These are phyloP conservation scores for Aspergillus quadricinctus DNA, from an alignment of 2,329 filamentous ascomycete genomes.

Conservation along the genomic window DNA sequence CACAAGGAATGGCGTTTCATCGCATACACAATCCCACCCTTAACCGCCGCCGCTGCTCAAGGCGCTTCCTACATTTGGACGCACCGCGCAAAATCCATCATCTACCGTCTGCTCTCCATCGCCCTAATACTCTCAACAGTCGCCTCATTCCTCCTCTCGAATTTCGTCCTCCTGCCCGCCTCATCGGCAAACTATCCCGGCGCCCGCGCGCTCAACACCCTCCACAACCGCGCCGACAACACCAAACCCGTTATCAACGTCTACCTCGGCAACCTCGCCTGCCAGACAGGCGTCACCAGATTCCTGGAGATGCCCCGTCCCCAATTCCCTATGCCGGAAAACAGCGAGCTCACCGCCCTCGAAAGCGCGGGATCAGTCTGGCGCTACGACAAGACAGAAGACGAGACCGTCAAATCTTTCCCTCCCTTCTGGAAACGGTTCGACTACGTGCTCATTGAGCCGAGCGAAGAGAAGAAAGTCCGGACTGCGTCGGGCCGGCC, in stretches of 20 bases:
- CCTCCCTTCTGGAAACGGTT: slow-evolving; percentile 55
- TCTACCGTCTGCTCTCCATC: slow-evolving; percentile 54
- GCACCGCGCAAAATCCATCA: slow-evolving; percentile 57
- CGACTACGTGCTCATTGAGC: slow-evolving; percentile 56
- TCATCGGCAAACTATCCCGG: slow-evolving; percentile 94
- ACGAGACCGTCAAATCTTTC: slow-evolving; percentile 44
- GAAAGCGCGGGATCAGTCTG: slow-evolving; percentile 34
- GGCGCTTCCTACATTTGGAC: slow-evolving; percentile 67
- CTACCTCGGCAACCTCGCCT: slow-evolving; percentile 58
- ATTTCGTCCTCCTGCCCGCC: slow-evolving; percentile 68
- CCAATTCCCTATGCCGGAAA: slow-evolving; percentile 2
- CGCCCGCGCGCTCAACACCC: slow-evolving; percentile 63
- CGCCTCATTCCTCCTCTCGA: slow-evolving; percentile 57
- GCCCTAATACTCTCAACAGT: slow-evolving; percentile 58
- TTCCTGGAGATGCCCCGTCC: slow-evolving; percentile 47
- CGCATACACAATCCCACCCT: slow-evolving; percentile 75
- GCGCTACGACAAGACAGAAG: slow-evolving; percentile 59
- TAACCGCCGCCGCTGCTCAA: slow-evolving; percentile 73
- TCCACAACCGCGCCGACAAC: slow-evolving; percentile 32
- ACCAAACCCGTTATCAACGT: slow-evolving; percentile 36
- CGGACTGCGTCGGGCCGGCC: slow-evolving; percentile 35
- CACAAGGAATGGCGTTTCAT: slow-evolving; percentile 98
- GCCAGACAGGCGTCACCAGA: slow-evolving; percentile 59
- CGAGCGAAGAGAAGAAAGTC: slow-evolving; percentile 20
- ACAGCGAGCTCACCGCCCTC: slow-evolving; percentile 12